phyloP scores from a whole-genome alignment of 2,329 filamentous ascomycete genomes.

The Immersiporthe knoxdaviesiana region DNA sequence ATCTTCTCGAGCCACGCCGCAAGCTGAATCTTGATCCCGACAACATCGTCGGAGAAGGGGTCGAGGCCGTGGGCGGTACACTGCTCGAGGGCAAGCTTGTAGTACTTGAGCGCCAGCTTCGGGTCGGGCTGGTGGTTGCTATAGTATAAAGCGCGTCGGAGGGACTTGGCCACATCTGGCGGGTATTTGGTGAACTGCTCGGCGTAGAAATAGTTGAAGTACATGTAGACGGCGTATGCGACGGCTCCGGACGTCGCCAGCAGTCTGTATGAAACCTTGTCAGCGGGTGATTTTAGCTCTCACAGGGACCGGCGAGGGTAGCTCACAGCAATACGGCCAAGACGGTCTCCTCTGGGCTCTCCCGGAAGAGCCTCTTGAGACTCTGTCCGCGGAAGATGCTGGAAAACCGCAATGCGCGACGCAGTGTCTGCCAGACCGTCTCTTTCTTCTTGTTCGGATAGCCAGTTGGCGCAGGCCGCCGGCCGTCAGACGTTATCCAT shows the following conservation, averaged over 20 bases:
- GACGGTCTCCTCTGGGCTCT: conserved; percentile 49
- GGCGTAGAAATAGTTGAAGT: conserved; percentile 60
- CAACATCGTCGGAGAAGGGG: conserved; percentile 86
- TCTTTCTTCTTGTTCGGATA: not conserved
- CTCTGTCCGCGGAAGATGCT: conserved; percentile 44
- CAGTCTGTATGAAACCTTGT: conserved; percentile 40
- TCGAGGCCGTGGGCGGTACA: conserved; percentile 78
- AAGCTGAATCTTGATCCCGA: conserved; percentile 85
- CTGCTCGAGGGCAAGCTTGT: conserved; percentile 75
- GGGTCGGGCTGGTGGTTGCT: conserved; percentile 77
- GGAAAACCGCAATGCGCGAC: conserved; percentile 34
- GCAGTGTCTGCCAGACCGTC: conserved; percentile 18
- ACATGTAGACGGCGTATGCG: conserved; percentile 47
- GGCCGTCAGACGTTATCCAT: conserved; percentile 10
- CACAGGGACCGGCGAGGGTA: conserved; percentile 13
- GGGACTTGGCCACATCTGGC: conserved; percentile 71
- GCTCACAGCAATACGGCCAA: conserved; percentile 47
- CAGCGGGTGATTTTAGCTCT: conserved; percentile 36
- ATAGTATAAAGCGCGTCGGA: conserved; percentile 86
- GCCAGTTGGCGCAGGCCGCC: conserved; percentile 14
- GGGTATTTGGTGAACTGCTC: conserved; percentile 63
- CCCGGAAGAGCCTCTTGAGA: conserved; percentile 43
- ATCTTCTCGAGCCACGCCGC: conserved; percentile 76
- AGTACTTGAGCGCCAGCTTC: conserved; percentile 78
- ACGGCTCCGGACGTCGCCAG: conserved; percentile 38